These are phyloP conservation scores for Obelidium mucronatum DNA, from an alignment of 192 early-diverging fungal genomes.

Conservation along the genomic window DNA sequence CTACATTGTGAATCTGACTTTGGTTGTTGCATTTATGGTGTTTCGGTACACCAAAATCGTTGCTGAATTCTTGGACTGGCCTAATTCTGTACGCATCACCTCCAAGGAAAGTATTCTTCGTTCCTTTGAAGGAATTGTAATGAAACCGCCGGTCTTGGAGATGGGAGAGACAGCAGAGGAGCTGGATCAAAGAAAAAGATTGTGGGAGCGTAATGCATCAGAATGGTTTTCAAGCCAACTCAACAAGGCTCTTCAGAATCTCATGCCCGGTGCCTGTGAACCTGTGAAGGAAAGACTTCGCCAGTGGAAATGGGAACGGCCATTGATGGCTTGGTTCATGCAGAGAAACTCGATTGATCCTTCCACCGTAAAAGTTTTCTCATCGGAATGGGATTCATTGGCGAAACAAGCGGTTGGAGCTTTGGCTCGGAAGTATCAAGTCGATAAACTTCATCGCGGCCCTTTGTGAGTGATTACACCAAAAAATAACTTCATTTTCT, in stretches of 20 bases:
- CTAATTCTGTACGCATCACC: conserved; percentile 39
- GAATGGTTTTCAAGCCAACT: conserved; percentile 43
- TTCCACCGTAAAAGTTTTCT: too few relatives aligned
- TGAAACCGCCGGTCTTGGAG: conserved; percentile 21
- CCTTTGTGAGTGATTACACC: conserved; percentile 23
- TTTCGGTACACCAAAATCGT: conserved; percentile 35
- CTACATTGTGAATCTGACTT: too few relatives aligned
- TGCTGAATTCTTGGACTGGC: conserved; percentile 45
- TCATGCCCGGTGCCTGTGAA: too few relatives aligned
- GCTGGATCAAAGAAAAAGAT: not conserved
- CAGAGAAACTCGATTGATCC: too few relatives aligned
- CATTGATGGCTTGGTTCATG: too few relatives aligned
- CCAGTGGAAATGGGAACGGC: too few relatives aligned
- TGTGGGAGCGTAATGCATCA: conserved; percentile 45
- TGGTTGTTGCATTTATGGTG: conserved; percentile 41
- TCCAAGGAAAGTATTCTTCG: conserved; percentile 38
- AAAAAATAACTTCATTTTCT: too few relatives aligned
- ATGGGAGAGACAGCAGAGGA: not conserved
- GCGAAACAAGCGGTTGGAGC: too few relatives aligned
- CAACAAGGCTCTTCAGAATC: conserved; percentile 7
- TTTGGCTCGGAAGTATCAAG: too few relatives aligned
- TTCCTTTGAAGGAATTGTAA: conserved; percentile 27
- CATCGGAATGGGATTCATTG: too few relatives aligned
- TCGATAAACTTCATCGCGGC: conserved; percentile 58
- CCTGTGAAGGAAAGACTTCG: too few relatives aligned